phyloP scores from a whole-genome alignment of 2,329 filamentous ascomycete species.

The Fusarium napiforme region DNA sequence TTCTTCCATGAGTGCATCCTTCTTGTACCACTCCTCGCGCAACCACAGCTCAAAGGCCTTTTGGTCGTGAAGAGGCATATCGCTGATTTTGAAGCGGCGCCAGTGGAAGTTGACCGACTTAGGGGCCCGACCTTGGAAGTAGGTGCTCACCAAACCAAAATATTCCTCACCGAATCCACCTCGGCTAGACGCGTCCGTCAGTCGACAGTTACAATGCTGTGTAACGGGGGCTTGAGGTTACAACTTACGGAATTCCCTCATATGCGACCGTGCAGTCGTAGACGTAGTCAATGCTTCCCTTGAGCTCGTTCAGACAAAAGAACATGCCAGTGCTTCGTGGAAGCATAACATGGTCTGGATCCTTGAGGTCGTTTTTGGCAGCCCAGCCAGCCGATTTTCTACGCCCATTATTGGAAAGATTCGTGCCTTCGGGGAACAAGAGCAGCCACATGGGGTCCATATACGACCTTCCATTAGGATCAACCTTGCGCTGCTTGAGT shows the following conservation, averaged over 20 bases:
- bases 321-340: slow-evolving; percentile 84
- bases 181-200: slow-evolving; percentile 60
- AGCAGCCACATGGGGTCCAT: slow-evolving; percentile 89
- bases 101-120: slow-evolving; percentile 98
- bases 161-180: slow-evolving; percentile 89
- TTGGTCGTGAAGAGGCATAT: slow-evolving; percentile 82
- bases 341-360: slow-evolving; percentile 78
- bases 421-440: slow-evolving; percentile 89
- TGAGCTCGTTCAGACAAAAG: slow-evolving; percentile 82
- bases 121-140: slow-evolving; percentile 87
- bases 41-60: slow-evolving; percentile 87
- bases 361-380: slow-evolving; percentile 76
- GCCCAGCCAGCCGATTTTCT: slow-evolving; percentile 80
- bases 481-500: slow-evolving; percentile 68
- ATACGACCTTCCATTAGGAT: slow-evolving; percentile 64
- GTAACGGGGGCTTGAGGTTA: neutral
- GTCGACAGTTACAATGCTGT: slow-evolving; percentile 13
- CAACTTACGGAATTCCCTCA: slow-evolving; percentile 86
- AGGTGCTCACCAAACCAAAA: slow-evolving; percentile 87
- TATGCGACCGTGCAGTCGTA: slow-evolving; percentile 97
- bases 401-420: slow-evolving; percentile 76
- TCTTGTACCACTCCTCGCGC: slow-evolving; percentile 87
- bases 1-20: slow-evolving; percentile 87
- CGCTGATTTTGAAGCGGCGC: slow-evolving; percentile 82
- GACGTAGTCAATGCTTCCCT: slow-evolving; percentile 79